Conservation (phyloP, 2,329 filamentous ascomycete genomes). For the Cordyceps tenuipes region DNA sequence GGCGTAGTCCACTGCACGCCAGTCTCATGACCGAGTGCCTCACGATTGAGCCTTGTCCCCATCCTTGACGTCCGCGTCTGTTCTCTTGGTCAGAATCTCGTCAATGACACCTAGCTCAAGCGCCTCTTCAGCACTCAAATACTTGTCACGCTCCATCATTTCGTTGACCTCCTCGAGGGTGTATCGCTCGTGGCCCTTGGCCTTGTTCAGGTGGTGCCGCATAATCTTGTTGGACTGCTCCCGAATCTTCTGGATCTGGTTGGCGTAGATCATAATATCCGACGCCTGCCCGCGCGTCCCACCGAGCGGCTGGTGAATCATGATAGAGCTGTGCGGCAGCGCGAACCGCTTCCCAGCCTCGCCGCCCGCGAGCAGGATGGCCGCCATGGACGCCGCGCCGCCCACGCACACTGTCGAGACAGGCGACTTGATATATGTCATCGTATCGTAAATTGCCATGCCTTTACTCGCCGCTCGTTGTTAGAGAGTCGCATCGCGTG, state of each 20-base stretch:
- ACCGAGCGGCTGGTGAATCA: conserved; percentile 93
- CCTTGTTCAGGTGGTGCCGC: conserved; percentile 71
- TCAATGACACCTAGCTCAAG: conserved; percentile 87
- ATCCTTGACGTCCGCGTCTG: conserved; percentile 25
- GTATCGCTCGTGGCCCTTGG: conserved; percentile 66
- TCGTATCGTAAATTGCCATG: conserved; percentile 94
- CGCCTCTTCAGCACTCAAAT: conserved; percentile 82
- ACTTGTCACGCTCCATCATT: conserved; percentile 96
- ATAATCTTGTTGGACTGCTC: conserved; percentile 88
- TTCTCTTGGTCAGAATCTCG: conserved; percentile 66
- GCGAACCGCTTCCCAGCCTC: conserved; percentile 77
- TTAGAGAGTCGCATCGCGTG: not conserved
- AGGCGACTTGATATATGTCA: conserved; percentile 90
- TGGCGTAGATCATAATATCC: conserved; percentile 95
- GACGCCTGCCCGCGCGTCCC: conserved; percentile 56
- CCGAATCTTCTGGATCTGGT: conserved; percentile 84
- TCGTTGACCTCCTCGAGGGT: conserved; percentile 77
- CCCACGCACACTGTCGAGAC: conserved; percentile 94
- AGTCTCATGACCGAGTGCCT: conserved; percentile 6
- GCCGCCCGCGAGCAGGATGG: conserved; percentile 78
- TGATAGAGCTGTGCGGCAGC: conserved; percentile 87
- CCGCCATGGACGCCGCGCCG: conserved; percentile 92
- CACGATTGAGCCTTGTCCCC: conserved; percentile 4
- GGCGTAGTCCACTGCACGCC: not conserved
- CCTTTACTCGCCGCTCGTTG: conserved; percentile 28